A percentile compares a stretch with the other conserved stretches of the same genome.
phyloP scores from a whole-genome alignment of 805 yeast genomes.

The Saccharomycopsis guyanensis region DNA sequence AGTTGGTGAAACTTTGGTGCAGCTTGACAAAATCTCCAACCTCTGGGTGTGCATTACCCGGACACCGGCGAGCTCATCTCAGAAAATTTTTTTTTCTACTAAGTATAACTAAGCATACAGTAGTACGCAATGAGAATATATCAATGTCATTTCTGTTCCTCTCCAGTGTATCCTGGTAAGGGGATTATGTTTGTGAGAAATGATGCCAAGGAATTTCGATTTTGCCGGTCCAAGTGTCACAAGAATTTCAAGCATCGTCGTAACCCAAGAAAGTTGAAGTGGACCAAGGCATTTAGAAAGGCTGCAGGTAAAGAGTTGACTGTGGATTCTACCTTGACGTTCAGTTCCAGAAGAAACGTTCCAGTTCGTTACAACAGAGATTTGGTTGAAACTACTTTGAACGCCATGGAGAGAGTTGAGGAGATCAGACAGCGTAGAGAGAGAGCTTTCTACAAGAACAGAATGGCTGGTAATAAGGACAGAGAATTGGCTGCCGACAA shows the following conservation, averaged over 20 bases:
- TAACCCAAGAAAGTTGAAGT: constrained; percentile 93
- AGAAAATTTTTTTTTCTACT: not conserved
- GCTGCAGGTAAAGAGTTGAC: constrained; percentile 99
- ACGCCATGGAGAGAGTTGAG: constrained; percentile 93
- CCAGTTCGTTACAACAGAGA: constrained; percentile 98
- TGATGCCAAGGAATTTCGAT: constrained; percentile 95
- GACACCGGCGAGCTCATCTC: not conserved
- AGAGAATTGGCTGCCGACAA: constrained; percentile 77
- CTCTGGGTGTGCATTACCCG: no score
- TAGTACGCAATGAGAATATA: constrained; percentile 63
- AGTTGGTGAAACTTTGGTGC: no score
- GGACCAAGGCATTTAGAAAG: constrained; percentile 99
- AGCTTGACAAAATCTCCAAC: no score
- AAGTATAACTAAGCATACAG: not conserved
- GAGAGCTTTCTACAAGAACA: constrained; percentile 96
- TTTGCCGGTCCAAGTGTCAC: constrained; percentile 97
- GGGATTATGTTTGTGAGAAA: constrained; percentile 98
- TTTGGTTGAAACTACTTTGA: constrained; percentile 85
- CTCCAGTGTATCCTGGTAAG: constrained; percentile 91
- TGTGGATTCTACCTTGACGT: constrained; percentile 91
- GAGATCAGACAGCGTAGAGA: constrained; percentile 95
- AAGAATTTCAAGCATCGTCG: constrained; percentile 96
- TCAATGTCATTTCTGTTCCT: constrained; percentile 94
- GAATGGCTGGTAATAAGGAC: constrained; percentile 97
- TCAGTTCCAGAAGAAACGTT: constrained; percentile 95